Conservation (phyloP, 2,329 filamentous ascomycete genomes). For the Penicillium griseofulvum region DNA sequence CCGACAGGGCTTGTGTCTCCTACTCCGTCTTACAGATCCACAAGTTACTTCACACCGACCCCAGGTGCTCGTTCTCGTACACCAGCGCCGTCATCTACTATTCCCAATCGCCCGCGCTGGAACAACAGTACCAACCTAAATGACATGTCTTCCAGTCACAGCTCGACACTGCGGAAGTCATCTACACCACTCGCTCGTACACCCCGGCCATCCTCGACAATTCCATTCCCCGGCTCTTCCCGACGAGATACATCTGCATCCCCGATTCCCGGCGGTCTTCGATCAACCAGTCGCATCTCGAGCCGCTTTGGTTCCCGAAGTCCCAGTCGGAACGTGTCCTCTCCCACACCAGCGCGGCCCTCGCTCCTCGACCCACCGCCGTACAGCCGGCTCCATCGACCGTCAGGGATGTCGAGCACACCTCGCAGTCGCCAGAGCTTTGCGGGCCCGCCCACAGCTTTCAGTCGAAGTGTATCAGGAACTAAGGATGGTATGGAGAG, state of each 20-base stretch:
- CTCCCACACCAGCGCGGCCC: constrained; percentile 30
- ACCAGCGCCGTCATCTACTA: constrained; percentile 41
- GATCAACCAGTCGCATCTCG: constrained; percentile 36
- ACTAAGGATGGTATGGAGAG: constrained; percentile 20
- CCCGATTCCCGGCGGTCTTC: constrained; percentile 32
- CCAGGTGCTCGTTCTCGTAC: constrained; percentile 46
- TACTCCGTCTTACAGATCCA: constrained; percentile 32
- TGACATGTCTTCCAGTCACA: constrained; percentile 65
- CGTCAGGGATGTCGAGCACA: constrained; percentile 25
- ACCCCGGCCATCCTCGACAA: constrained; percentile 40
- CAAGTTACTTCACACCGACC: constrained; percentile 54
- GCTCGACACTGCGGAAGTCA: constrained; percentile 49
- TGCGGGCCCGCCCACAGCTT: constrained; percentile 28
- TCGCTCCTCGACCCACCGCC: constrained; percentile 40
- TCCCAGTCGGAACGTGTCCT: constrained; percentile 25
- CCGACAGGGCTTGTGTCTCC: constrained; percentile 33
- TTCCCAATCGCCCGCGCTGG: constrained; percentile 67
- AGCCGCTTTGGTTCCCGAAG: constrained; percentile 35
- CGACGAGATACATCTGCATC: constrained; percentile 45
- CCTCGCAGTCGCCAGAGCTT: constrained; percentile 42
- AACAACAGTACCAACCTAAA: constrained; percentile 64
- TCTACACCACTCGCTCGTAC: constrained; percentile 26
- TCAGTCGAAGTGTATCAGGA: constrained; percentile 30
- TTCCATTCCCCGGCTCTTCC: constrained; percentile 43
- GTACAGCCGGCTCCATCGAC: constrained; percentile 41